Percentiles rank a stretch among this genome's conserved stretches.
Evolutionary conservation across 1,284 basidiomycete genomes (phyloP).

Genomic region (Gomphus sp.): DNA sequence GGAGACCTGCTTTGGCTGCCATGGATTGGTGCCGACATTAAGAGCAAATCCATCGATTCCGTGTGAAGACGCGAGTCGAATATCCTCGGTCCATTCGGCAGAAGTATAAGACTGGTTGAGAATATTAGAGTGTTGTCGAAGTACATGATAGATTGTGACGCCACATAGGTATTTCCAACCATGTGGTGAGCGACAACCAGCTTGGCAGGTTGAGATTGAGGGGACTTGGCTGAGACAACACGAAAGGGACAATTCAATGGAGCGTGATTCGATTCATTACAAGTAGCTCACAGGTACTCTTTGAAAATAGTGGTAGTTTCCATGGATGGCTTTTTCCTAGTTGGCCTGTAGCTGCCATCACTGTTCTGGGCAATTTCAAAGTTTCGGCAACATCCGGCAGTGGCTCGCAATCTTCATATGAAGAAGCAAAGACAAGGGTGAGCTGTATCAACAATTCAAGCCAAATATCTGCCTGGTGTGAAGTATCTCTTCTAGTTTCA

Average conservation of each 20-base stretch:
- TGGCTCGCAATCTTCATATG: too few species aligned
- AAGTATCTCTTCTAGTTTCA: too few species aligned
- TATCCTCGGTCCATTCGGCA: slow-evolving; percentile 38
- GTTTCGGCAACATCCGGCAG: not conserved
- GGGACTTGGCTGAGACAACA: not conserved
- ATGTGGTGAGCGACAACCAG: slow-evolving; percentile 19
- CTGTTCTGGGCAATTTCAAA: not conserved
- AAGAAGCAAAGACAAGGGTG: too few species aligned
- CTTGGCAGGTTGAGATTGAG: not conserved
- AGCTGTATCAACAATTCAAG: too few species aligned
- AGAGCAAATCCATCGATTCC: slow-evolving; percentile 55
- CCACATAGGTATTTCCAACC: slow-evolving; percentile 43
- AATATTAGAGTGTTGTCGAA: not conserved
- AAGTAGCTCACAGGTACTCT: not conserved
- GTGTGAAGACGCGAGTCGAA: slow-evolving; percentile 31
- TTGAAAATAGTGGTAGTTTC: not conserved
- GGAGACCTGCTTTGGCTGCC: slow-evolving; percentile 53
- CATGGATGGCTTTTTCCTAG: not conserved
- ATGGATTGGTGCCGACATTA: slow-evolving; percentile 57
- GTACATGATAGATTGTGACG: slow-evolving; percentile 11
- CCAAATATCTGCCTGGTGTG: too few species aligned
- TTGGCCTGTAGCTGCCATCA: not conserved
- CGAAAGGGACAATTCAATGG: too few species aligned
- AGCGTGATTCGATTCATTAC: not conserved
- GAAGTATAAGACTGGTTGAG: slow-evolving; percentile 34